A percentile compares a stretch with the other conserved stretches of the same genome.
phyloP scores from a whole-genome alignment of 2,329 filamentous ascomycete species.

The Fusarium sp. region DNA sequence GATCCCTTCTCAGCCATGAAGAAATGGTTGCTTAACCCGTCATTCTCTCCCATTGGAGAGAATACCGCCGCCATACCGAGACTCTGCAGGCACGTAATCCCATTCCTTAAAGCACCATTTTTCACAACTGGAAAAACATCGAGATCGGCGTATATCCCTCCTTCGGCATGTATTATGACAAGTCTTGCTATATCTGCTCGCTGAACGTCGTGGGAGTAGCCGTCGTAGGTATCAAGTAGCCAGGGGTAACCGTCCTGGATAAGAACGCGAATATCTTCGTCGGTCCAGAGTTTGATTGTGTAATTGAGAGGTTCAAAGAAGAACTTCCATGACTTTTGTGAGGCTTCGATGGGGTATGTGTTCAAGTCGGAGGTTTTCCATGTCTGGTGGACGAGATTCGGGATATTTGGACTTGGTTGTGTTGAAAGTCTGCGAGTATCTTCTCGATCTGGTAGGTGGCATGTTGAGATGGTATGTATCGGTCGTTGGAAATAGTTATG shows the following conservation, averaged over 20 bases:
- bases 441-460: background rate
- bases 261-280: background rate
- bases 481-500: background rate
- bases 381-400: constrained; percentile 6
- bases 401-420: background rate
- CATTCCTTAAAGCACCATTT: background rate
- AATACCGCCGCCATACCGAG: background rate
- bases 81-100: background rate
- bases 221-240: background rate
- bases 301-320: background rate
- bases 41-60: background rate
- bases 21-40: constrained; percentile 8
- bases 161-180: background rate
- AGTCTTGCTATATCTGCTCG: constrained; percentile 3
- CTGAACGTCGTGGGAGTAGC: background rate
- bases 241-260: background rate
- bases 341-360: background rate
- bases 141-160: constrained; percentile 2
- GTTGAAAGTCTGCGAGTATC: background rate
- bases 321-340: background rate
- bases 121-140: background rate
- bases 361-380: constrained; percentile 6
- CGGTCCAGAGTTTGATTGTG: constrained; percentile 1
- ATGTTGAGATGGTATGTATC: background rate
- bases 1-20: constrained; percentile 8